phyloP scores from a whole-genome alignment of 495 filamentous ascomycete genomes.

The Articulospora tetracladia region DNA sequence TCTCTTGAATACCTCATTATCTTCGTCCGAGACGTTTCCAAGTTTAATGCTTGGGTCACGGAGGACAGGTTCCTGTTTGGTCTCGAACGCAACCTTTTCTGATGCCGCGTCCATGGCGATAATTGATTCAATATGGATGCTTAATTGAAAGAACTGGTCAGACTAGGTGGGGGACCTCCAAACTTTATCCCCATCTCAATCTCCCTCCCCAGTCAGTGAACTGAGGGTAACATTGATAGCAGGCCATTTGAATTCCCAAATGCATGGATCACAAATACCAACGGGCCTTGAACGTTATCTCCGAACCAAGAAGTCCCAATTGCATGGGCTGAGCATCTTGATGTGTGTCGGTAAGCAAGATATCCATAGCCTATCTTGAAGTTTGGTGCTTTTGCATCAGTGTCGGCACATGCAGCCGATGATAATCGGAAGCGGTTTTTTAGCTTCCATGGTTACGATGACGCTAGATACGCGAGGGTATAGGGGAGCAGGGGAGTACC shows the following conservation, averaged over 20 bases:
- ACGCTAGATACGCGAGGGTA: background rate
- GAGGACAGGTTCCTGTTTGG: background rate
- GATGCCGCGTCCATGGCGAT: background rate
- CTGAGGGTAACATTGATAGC: background rate
- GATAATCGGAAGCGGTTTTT: background rate
- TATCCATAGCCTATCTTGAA: background rate
- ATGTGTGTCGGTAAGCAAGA: background rate
- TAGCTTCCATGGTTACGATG: background rate
- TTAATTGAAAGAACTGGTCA: background rate
- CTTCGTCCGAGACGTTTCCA: constrained; percentile 10
- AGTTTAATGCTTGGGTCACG: background rate
- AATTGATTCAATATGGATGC: background rate
- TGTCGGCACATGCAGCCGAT: background rate
- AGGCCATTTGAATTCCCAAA: background rate
- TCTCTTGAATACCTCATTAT: constrained; percentile 46
- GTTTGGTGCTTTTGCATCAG: background rate
- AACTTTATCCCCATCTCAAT: background rate
- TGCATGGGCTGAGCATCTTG: too few relatives aligned
- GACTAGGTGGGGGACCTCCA: background rate
- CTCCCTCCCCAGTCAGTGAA: background rate
- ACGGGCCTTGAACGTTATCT: background rate
- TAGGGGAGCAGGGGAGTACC: background rate
- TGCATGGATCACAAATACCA: background rate
- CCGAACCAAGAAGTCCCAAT: background rate
- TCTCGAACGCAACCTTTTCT: background rate